A percentile compares a stretch with the other conserved stretches of the same genome.
Conservation (phyloP, 345 rosid genomes). For the Orychophragmus violaceus region DNA sequence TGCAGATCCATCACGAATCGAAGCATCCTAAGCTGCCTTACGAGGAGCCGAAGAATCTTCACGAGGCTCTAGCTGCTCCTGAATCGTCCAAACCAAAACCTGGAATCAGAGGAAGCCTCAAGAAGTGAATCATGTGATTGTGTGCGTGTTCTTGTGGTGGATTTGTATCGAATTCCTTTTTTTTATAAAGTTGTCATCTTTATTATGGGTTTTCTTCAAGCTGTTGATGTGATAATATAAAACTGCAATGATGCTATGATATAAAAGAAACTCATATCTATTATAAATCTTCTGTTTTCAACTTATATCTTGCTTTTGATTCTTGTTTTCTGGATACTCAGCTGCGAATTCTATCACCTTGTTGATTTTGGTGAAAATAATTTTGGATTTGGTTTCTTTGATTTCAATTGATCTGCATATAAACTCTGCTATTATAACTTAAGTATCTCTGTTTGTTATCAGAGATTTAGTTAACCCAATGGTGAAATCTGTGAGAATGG, state of each 20-base stretch:
- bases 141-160: not conserved
- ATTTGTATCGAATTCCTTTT: not conserved
- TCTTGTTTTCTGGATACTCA: not conserved
- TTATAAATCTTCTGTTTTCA: not conserved
- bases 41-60: constrained; percentile 71
- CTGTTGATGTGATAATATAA: constrained; percentile 14
- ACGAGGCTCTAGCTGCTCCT: constrained; percentile 31
- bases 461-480: not conserved
- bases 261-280: constrained; percentile 12
- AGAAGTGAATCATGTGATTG: constrained; percentile 34
- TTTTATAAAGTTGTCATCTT: not conserved
- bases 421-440: too few relatives aligned
- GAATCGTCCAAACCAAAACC: constrained; percentile 43
- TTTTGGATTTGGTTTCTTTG: not conserved
- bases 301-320: not conserved
- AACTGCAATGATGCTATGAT: constrained; percentile 17
- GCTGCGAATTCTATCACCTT: not conserved
- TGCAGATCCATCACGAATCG: constrained; percentile 97
- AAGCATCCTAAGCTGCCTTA: constrained; percentile 79
- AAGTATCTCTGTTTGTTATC: not conserved
- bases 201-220: not conserved
- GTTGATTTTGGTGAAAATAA: not conserved
- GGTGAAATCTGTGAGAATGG: not conserved
- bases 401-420: not conserved
- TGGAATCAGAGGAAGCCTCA: constrained; percentile 53